Base-by-base conservation (phyloP, 2,329 filamentous ascomycete species). In the Ceratocystiopsis sp. region DNA sequence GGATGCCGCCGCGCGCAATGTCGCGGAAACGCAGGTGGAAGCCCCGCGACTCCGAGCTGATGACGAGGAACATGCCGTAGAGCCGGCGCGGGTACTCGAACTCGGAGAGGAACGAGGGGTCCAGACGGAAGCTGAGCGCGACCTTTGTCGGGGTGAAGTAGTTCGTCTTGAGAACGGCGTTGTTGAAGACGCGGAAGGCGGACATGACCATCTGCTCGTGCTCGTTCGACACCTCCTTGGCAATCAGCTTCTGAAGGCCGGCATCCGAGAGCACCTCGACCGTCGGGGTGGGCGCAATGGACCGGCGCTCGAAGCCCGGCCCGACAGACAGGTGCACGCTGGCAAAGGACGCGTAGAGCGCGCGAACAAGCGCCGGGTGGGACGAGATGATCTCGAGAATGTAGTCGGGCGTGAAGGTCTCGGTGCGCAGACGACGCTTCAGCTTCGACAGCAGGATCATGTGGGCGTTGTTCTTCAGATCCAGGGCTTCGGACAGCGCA, bases 161-260 rank as follows among this genome's bases (percentile, higher is more conserved):
- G 68, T 98, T 98, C 53, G 91, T 98, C 75, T 96, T 98, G 52
- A 96, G 71, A 38, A 96, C 79, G 39, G 83, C 77, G 45, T 75
- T 78, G 68, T 98, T 98, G 76, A 98, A 98, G 49, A 91, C 79
- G 44, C 85, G 78, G 75, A 98, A 96, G 15, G 87, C 85, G 37
- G 78, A 85, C 85, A 98, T 93, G 52, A 98, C 91, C 79, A 95
- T 93, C 58, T 89, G 81, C 57, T 98, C 86, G 62, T 98, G 87
- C 65, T 98, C 89, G 56, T 93, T 96, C 46, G 71, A 73, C 16
- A 84, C 80, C n/a, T 80, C 82, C 57, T 76, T 80, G 47, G 80
- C 73, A 56, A 94, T 91, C 51, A 80, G 68, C 41, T 82, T 76
- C 60, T 84, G 79, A 35, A 94, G 70, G 55, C 75, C 73, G 17